Evolutionary conservation across 2,329 filamentous ascomycete genomes (phyloP), one percentile per base, ranked within the genome.

Genomic region (Monosporascus sp.): DNA sequence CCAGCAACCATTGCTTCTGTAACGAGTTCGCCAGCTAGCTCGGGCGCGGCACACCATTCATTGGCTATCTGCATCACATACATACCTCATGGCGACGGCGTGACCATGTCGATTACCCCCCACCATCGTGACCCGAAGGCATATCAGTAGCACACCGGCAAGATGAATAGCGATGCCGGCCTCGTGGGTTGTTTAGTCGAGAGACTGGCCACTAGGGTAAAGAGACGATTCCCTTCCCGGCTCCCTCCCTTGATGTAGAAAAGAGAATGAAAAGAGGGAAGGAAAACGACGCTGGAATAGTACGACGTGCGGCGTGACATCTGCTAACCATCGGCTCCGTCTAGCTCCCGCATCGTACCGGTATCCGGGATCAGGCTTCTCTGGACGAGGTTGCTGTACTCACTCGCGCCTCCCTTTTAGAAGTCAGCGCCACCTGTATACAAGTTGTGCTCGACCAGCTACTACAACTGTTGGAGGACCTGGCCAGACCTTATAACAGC

Each of bases 301-400:
- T 43, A 14, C 40, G 40, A 24, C 40, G 40, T 43, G 40, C 22
- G 40, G 14, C 37, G 17, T 55, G 28, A 26, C 17, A 44, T 28
- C 41, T 28, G 7, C 24, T n/a, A 49, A 28, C 20, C 26, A 41
- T 7, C 26, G 38, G 41, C 14, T 17, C 57, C 48, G 46, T 35
- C 31, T 64, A 85, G 83, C 78, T 87, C 52, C 84, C 84, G 52
- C 82, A 86, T 71, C 78, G 81, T 58, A 84, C 82, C 52, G 82
- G 83, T 63, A 80, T 77, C 54, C 75, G 76, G 54, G 73, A 75
- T 58, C 76, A 80, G 62, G 78, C 81, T 59, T 76, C 85, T 56
- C 78, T 82, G 63, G 84, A 87, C 69, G 81, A 85, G 49, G 75
- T 86, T 55, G 76, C 84, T 50, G 71, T 76, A 54, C 80, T 84